These are phyloP conservation scores for Termitomyces heimii DNA, from an alignment of 768 basidiomycete species.

Conservation along the genomic window DNA sequence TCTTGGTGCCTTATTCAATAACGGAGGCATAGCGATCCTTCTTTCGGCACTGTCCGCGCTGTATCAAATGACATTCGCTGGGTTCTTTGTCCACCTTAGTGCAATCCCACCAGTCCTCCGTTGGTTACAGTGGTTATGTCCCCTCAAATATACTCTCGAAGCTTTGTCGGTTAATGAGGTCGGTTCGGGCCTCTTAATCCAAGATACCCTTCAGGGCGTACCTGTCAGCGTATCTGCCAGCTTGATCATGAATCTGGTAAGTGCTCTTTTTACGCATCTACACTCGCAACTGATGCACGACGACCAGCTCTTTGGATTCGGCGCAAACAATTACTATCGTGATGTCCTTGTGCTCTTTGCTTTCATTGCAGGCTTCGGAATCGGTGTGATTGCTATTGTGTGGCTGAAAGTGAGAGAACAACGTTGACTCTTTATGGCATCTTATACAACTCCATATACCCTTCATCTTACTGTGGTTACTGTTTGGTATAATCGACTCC, in stretches of 20 bases:
- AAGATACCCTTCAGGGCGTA: conserved; percentile 75
- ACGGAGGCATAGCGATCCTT: conserved; percentile 89
- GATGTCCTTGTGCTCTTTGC: conserved; percentile 86
- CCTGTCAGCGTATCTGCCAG: conserved; percentile 74
- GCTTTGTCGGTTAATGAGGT: conserved; percentile 93
- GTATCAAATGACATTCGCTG: conserved; percentile 85
- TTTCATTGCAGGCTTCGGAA: conserved; percentile 75
- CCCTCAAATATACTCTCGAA: conserved; percentile 78
- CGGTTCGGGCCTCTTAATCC: conserved; percentile 78
- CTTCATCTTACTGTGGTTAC: background rate
- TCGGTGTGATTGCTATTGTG: conserved; percentile 68
- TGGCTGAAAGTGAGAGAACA: conserved; percentile 75
- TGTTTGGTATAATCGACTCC: background rate
- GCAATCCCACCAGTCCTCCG: conserved; percentile 86
- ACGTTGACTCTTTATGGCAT: conserved; percentile 32
- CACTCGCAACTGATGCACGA: background rate
- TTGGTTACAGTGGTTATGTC: conserved; percentile 91
- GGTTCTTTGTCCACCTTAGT: conserved; percentile 87
- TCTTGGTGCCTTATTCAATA: conserved; percentile 74
- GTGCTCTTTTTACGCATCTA: conserved; percentile 16
- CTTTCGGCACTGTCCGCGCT: conserved; percentile 71
- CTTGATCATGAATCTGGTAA: conserved; percentile 80
- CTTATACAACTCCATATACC: background rate
- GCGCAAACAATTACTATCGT: conserved; percentile 75
- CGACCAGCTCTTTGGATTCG: conserved; percentile 79